phyloP scores from a whole-genome alignment of 805 yeast genomes.

The Starmerella riodocensis region DNA sequence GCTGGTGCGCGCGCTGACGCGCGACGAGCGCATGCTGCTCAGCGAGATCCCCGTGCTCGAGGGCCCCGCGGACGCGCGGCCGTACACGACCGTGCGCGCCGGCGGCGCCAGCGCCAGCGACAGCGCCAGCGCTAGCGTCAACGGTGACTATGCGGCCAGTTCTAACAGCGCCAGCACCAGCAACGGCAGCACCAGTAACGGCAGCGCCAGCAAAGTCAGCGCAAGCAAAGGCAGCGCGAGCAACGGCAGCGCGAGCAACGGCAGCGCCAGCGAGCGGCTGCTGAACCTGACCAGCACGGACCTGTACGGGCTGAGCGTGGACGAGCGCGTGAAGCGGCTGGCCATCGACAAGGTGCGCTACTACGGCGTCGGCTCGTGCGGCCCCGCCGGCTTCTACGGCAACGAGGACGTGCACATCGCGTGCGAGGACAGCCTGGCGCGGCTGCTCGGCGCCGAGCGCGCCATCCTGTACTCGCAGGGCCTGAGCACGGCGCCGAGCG shows the following conservation, averaged over 20 bases:
- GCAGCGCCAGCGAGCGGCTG: slow-evolving; percentile 31
- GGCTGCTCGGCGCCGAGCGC: slow-evolving; percentile 61
- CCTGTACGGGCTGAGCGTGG: slow-evolving; percentile 48
- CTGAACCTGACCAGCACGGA: slow-evolving; percentile 62
- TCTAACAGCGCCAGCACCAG: no score
- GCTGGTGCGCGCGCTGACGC: slow-evolving; percentile 42
- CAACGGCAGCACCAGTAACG: no score
- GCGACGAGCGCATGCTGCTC: slow-evolving; percentile 37
- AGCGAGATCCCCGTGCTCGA: slow-evolving; percentile 47
- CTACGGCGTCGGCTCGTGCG: slow-evolving; percentile 95
- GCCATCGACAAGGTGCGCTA: slow-evolving; percentile 47
- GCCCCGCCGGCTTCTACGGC: slow-evolving; percentile 96
- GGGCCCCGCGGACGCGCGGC: slow-evolving; percentile 9
- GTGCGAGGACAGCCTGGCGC: slow-evolving; percentile 61
- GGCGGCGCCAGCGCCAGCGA: no score
- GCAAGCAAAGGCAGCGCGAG: no score
- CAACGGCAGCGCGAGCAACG: slow-evolving; percentile 18
- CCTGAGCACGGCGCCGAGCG: slow-evolving; percentile 71
- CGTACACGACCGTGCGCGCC: background rate
- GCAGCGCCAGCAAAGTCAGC: no score
- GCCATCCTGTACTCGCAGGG: slow-evolving; percentile 90
- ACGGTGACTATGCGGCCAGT: no score
- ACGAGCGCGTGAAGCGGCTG: slow-evolving; percentile 35
- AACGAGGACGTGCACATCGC: slow-evolving; percentile 81
- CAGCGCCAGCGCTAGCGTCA: no score